phyloP scores from a whole-genome alignment of 805 yeast species.

The Vanderwaltozyma verrucispora region DNA sequence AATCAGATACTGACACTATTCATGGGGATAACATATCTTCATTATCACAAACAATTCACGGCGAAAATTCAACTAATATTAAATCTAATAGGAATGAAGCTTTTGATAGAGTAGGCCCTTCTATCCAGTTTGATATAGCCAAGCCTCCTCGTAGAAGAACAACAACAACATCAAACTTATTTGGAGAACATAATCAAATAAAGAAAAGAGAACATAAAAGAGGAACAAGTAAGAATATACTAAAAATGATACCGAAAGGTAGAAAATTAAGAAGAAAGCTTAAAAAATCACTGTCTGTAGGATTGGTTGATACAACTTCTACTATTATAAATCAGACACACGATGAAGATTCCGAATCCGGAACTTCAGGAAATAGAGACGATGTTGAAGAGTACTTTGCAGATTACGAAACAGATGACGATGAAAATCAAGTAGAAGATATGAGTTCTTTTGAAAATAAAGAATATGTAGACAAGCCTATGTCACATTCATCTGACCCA shows the following conservation, averaged over 20 bases:
- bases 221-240: conserved; percentile 3
- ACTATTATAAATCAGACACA: not conserved
- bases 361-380: conserved; percentile 2
- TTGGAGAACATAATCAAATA: not conserved
- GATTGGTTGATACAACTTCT: conserved; percentile 8
- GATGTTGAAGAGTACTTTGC: conserved; percentile 18
- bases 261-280: conserved; percentile 11
- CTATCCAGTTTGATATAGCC: conserved; percentile 23
- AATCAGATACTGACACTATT: no score
- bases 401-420: conserved; percentile 21
- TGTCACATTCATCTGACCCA: not conserved
- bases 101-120: conserved; percentile 9
- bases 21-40: no score
- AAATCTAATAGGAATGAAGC: no score
- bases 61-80: no score
- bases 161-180: not conserved
- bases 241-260: conserved; percentile 14
- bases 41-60: no score
- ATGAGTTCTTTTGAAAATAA: not conserved
- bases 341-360: conserved; percentile 1
- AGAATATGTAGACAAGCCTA: not conserved
- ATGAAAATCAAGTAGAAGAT: not conserved
- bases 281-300: conserved; percentile 13
- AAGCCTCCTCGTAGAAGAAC: conserved; percentile 16
- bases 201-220: not conserved